Evolutionary conservation across 164 flowering plant species (phyloP), one percentile per base, ranked within the genome.

Genomic region (Nymphaea colorata): DNA sequence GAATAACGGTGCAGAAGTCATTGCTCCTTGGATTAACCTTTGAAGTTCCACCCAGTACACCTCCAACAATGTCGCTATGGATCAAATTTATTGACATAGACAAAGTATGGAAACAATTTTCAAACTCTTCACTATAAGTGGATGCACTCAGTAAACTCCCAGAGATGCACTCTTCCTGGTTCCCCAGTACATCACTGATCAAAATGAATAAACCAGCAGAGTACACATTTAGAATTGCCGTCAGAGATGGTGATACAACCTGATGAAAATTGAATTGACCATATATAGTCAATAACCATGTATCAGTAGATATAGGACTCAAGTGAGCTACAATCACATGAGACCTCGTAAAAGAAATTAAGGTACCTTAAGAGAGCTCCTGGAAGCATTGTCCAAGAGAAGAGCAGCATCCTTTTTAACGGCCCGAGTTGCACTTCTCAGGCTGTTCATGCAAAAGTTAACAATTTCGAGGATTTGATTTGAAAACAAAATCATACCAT

Each of bases 401-500:
- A 75, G 74, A 41, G 84, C 83, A 74, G 87, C 64, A 63, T 74
- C 74, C 67, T 43, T 55, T 51, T 79, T 64, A 59, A 79, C 65
- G 45, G 61, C 61, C 14, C 64, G 14, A 63, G 71, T 73, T 59
- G 80, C 73, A 64, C 45, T 62, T 44, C 78, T 79, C 72, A 90
- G 88, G 75, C 78, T 87, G 75, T 68, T 74, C 47, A 86, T 78
- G 76, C 89, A 85, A 74, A 82, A 84, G 62, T 74, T 76, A 64
- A 87, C 78, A 72, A 86, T 79, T 67, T 88, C 86, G 68, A 88
- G 66, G 73, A 84, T 76, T 47, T 86, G 90, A 51, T 70, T 66
- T 62, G 65, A 66, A 64, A 65, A 44, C 47, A 70, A 71, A 64
- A 72, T 76, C 69, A 25, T 14, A 64, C 74, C 82, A 57, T 71